These are phyloP conservation scores for Alternaria conjuncta DNA, from an alignment of 2,329 filamentous ascomycete genomes.

Conservation along the genomic window DNA sequence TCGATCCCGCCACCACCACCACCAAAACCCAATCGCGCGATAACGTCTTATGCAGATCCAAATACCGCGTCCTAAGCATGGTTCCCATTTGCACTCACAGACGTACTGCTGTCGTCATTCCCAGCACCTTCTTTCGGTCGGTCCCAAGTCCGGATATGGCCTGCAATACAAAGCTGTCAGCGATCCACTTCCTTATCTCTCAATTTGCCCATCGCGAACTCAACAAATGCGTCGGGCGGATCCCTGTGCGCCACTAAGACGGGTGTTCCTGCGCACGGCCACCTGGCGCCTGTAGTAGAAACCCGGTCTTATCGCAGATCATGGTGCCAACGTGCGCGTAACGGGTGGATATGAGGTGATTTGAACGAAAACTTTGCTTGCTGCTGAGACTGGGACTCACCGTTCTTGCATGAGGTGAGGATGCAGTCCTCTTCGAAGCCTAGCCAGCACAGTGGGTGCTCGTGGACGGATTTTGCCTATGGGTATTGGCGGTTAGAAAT, in stretches of 20 bases:
- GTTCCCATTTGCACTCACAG: slow-evolving; percentile 32
- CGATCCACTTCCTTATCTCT: slow-evolving; percentile 29
- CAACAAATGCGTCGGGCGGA: slow-evolving; percentile 20
- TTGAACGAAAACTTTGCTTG: slow-evolving; percentile 14
- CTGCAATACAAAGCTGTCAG: slow-evolving; percentile 51
- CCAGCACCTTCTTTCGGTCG: slow-evolving; percentile 61
- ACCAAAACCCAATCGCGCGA: background rate
- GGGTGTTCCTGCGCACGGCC: slow-evolving; percentile 37
- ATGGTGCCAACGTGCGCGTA: slow-evolving; percentile 11
- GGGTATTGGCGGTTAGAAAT: slow-evolving; percentile 7
- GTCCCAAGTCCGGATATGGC: slow-evolving; percentile 77
- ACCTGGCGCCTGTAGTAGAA: slow-evolving; percentile 14
- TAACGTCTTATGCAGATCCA: background rate
- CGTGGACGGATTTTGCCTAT: slow-evolving; percentile 81
- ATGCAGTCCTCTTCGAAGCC: slow-evolving; percentile 95
- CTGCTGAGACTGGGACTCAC: slow-evolving; percentile 59
- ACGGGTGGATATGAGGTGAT: slow-evolving; percentile 13
- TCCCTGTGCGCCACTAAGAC: slow-evolving; percentile 10
- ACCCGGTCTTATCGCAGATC: slow-evolving; percentile 33
- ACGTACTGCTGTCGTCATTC: slow-evolving; percentile 41
- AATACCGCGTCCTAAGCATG: slow-evolving; percentile 7
- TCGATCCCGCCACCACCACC: background rate
- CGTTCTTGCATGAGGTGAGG: slow-evolving; percentile 88
- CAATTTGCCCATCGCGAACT: slow-evolving; percentile 9
- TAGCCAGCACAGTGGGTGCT: slow-evolving; percentile 86